Conservation (phyloP, 1,284 basidiomycete species). For the Apiotrichum gamsii region DNA sequence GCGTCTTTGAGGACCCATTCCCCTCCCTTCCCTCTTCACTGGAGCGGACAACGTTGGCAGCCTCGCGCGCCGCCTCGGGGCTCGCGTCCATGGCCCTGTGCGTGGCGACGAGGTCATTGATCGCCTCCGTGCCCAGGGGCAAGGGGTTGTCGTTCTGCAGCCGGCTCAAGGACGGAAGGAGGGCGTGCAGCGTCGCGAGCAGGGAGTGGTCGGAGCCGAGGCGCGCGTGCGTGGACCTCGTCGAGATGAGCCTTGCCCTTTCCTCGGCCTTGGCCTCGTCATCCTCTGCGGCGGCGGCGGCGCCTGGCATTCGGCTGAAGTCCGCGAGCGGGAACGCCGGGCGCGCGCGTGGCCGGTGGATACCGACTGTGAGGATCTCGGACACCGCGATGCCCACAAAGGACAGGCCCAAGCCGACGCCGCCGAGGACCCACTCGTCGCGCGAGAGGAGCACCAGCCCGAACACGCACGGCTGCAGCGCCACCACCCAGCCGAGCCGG, state of each 20-base stretch:
- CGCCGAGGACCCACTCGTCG: slow-evolving; percentile 63
- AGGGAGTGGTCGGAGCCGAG: slow-evolving; percentile 6
- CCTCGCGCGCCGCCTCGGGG: slow-evolving; percentile 9
- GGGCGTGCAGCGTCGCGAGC: slow-evolving; percentile 11
- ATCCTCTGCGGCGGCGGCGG: slow-evolving; percentile 16
- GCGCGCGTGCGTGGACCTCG: slow-evolving; percentile 19
- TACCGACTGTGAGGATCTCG: slow-evolving; percentile 20
- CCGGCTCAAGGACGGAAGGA: slow-evolving; percentile 7
- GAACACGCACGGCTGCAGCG: slow-evolving; percentile 65
- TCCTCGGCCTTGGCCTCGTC: slow-evolving; percentile 16
- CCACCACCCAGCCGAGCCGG: slow-evolving; percentile 50
- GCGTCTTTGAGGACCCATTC: too few species aligned
- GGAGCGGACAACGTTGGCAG: neutral
- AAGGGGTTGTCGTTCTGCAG: slow-evolving; percentile 4
- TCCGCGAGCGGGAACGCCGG: neutral
- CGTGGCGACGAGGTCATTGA: slow-evolving; percentile 69
- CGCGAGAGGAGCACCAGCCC: slow-evolving; percentile 65
- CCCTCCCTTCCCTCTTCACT: slow-evolving; percentile 25
- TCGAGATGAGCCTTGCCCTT: too few species aligned
- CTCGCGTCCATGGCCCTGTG: slow-evolving; percentile 51
- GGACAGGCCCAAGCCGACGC: slow-evolving; percentile 56
- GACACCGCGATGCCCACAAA: slow-evolving; percentile 39
- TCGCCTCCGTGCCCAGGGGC: slow-evolving; percentile 10
- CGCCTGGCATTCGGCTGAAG: slow-evolving; percentile 3
- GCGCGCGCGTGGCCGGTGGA: slow-evolving; percentile 5